phyloP scores from a whole-genome alignment of 768 basidiomycete genomes.

The Peribolospora baueri region DNA sequence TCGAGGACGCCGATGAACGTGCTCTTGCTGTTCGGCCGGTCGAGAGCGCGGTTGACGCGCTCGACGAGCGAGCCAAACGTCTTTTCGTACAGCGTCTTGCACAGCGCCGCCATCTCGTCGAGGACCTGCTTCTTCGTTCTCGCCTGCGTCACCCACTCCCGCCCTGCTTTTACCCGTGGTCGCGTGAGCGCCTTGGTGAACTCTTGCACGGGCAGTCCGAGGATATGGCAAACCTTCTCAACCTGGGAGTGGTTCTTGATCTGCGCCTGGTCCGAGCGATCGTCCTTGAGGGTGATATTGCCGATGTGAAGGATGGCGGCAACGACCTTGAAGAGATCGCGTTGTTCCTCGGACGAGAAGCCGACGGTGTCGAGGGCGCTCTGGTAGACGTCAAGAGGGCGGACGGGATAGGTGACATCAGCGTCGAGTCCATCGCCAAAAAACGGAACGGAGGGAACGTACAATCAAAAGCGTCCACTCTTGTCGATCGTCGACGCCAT shows the following conservation, averaged over 20 bases:
- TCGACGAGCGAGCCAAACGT: conserved; percentile 84
- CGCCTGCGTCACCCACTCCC: conserved; percentile 91
- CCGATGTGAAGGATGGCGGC: conserved; percentile 88
- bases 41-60: conserved; percentile 77
- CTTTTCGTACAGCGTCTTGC: conserved; percentile 93
- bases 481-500: conserved; percentile 72
- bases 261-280: conserved; percentile 47
- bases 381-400: conserved; percentile 20
- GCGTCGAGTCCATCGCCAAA: not conserved
- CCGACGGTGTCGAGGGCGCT: conserved; percentile 71
- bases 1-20: conserved; percentile 96
- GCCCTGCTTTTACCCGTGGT: conserved; percentile 73
- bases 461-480: conserved; percentile 69
- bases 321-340: conserved; percentile 78
- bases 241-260: conserved; percentile 12
- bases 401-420: not conserved
- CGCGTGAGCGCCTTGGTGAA: conserved; percentile 71
- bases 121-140: conserved; percentile 72
- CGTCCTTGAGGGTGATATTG: conserved; percentile 60
- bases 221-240: conserved; percentile 52
- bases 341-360: conserved; percentile 57
- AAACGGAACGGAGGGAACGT: conserved; percentile 8
- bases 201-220: conserved; percentile 65
- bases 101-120: conserved; percentile 71
- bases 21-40: conserved; percentile 51